Percentiles rank a stretch among this genome's conserved stretches.
Conservation (phyloP, 345 rosid species). For the Linum tenue region DNA sequence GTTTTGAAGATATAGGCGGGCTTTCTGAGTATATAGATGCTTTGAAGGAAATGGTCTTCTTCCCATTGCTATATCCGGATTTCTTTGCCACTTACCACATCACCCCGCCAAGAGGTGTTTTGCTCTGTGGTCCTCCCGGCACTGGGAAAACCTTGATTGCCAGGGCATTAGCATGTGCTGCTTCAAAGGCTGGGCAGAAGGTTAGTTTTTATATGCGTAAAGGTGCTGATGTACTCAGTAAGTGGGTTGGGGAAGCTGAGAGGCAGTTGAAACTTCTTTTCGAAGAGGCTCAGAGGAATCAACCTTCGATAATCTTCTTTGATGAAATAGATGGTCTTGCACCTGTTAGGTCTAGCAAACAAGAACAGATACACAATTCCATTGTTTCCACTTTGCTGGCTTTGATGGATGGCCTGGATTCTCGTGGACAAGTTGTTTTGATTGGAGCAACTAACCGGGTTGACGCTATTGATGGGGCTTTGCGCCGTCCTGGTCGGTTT, state of each 20-base stretch:
- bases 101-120: conserved; percentile 94
- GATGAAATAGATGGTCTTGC: conserved; percentile 99
- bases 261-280: conserved; percentile 94
- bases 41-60: conserved; percentile 98
- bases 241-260: conserved; percentile 99
- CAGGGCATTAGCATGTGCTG: conserved; percentile 99
- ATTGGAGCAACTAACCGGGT: conserved; percentile 99
- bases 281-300: conserved; percentile 97
- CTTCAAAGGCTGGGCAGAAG: conserved; percentile 99
- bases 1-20: conserved; percentile 96
- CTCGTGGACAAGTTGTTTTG: conserved; percentile 99
- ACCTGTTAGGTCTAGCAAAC: conserved; percentile 98
- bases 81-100: conserved; percentile 94
- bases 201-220: conserved; percentile 99
- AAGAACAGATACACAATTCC: conserved; percentile 99
- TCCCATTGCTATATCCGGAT: conserved; percentile 96
- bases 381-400: conserved; percentile 98
- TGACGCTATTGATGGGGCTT: conserved; percentile 99
- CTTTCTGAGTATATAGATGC: conserved; percentile 89
- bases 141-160: conserved; percentile 99
- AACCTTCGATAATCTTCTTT: conserved; percentile 96
- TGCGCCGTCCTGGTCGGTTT: conserved; percentile 98
- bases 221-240: conserved; percentile 99
- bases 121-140: conserved; percentile 99
- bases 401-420: conserved; percentile 99